Evolutionary conservation across 2,329 filamentous ascomycete species (phyloP).

Genomic region (Zymoseptoria brevis): DNA sequence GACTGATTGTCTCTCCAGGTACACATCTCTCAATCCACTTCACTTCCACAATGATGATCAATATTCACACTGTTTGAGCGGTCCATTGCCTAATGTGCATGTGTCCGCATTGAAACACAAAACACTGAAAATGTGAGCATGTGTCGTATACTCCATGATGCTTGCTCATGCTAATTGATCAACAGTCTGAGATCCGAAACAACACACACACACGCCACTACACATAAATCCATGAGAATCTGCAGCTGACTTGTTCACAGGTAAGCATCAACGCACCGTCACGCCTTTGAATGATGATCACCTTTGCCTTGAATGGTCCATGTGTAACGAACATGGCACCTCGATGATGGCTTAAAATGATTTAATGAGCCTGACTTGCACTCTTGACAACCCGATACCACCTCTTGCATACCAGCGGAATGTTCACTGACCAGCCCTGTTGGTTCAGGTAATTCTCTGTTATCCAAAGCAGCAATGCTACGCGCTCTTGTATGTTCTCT

Average conservation of each 20-base stretch:
- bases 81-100: conserved; percentile 42
- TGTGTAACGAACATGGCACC: conserved; percentile 1
- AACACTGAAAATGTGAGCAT: conserved; percentile 51
- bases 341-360: neutral
- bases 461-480: neutral
- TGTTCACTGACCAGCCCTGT: neutral
- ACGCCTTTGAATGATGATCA: neutral
- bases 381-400: neutral
- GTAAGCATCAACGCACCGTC: neutral
- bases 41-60: conserved; percentile 52
- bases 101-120: conserved; percentile 47
- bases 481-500: neutral
- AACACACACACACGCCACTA: neutral
- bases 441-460: neutral
- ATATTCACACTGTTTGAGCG: conserved; percentile 67
- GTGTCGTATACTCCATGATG: neutral
- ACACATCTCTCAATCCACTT: conserved; percentile 4
- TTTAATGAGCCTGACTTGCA: conserved; percentile 2
- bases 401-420: neutral
- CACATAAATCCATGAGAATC: conserved; percentile 48
- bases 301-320: neutral
- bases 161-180: conserved; percentile 42
- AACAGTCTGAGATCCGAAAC: conserved; percentile 29
- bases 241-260: conserved; percentile 27
- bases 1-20: conserved; percentile 19